Conservation (phyloP, 2,329 filamentous ascomycete species). For the Pseudogymnoascus sp. region DNA sequence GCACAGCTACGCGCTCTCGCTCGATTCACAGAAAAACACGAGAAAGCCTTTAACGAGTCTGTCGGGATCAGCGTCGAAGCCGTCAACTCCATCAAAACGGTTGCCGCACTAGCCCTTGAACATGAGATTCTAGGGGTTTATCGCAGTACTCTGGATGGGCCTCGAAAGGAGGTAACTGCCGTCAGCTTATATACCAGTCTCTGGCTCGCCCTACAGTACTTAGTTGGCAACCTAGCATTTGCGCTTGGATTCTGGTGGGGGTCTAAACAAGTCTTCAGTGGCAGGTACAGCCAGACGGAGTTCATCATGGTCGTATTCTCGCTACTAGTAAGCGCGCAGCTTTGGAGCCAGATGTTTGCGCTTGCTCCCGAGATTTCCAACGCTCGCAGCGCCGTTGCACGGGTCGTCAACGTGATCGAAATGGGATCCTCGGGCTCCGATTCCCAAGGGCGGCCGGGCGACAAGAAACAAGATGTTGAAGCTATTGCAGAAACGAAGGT, state of each 20-base stretch:
- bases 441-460: background rate
- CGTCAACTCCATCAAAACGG: conserved; percentile 52
- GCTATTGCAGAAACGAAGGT: conserved; percentile 1
- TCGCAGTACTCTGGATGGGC: conserved; percentile 34
- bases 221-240: conserved; percentile 47
- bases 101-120: conserved; percentile 52
- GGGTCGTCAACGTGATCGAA: conserved; percentile 45
- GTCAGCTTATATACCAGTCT: conserved; percentile 39
- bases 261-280: conserved; percentile 46
- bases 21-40: conserved; percentile 55
- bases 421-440: conserved; percentile 2
- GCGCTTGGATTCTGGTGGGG: conserved; percentile 53
- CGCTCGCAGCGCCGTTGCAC: conserved; percentile 47
- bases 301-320: conserved; percentile 36
- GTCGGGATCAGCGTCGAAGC: conserved; percentile 56
- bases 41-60: conserved; percentile 56
- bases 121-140: conserved; percentile 43
- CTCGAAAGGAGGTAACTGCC: conserved; percentile 37
- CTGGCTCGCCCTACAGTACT: conserved; percentile 45
- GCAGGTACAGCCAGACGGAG: conserved; percentile 39
- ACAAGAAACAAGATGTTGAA: conserved; percentile 19
- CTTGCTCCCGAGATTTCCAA: conserved; percentile 39
- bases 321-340: conserved; percentile 54
- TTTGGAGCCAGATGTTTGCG: background rate
- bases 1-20: conserved; percentile 60